Evolutionary conservation across 2,329 filamentous ascomycete genomes (phyloP).

Genomic region (Botrytis elliptica): DNA sequence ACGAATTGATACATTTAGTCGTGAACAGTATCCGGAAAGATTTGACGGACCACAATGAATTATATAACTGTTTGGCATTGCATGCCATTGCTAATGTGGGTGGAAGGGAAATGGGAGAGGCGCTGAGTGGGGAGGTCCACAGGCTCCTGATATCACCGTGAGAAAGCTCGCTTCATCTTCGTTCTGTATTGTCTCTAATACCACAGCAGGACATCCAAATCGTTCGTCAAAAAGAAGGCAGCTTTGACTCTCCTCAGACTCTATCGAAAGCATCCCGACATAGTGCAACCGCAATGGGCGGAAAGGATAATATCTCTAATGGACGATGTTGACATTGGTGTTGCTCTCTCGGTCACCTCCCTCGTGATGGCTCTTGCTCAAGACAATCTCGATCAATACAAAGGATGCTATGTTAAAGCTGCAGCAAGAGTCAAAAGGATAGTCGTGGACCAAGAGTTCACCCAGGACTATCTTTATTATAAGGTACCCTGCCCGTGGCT

Average conservation of each 20-base stretch:
- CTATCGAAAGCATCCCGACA: conserved; percentile 90
- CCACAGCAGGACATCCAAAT: conserved; percentile 69
- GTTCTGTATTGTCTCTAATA: conserved; percentile 9
- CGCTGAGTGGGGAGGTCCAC: conserved; percentile 87
- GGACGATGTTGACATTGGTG: conserved; percentile 93
- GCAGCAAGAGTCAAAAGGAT: conserved; percentile 86
- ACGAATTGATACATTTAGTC: conserved; percentile 92
- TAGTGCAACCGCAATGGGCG: conserved; percentile 95
- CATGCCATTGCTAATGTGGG: conserved; percentile 99
- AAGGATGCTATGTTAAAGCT: conserved; percentile 90
- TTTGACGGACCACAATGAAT: conserved; percentile 87
- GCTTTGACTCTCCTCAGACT: conserved; percentile 88
- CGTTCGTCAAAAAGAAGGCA: conserved; percentile 99
- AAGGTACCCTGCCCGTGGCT: conserved; percentile 99
- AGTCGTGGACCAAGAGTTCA: conserved; percentile 84
- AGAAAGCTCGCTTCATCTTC: conserved; percentile 41
- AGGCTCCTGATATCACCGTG: conserved; percentile 91
- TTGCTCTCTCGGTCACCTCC: conserved; percentile 92
- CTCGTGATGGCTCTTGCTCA: conserved; percentile 92
- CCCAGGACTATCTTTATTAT: conserved; percentile 94
- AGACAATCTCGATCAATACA: conserved; percentile 92
- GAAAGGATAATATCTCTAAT: conserved; percentile 98
- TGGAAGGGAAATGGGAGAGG: conserved; percentile 94
- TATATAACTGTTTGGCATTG: conserved; percentile 94
- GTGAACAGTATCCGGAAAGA: conserved; percentile 99